phyloP scores from a whole-genome alignment of 2,329 filamentous ascomycete genomes.

The Sporothrix pallida region DNA sequence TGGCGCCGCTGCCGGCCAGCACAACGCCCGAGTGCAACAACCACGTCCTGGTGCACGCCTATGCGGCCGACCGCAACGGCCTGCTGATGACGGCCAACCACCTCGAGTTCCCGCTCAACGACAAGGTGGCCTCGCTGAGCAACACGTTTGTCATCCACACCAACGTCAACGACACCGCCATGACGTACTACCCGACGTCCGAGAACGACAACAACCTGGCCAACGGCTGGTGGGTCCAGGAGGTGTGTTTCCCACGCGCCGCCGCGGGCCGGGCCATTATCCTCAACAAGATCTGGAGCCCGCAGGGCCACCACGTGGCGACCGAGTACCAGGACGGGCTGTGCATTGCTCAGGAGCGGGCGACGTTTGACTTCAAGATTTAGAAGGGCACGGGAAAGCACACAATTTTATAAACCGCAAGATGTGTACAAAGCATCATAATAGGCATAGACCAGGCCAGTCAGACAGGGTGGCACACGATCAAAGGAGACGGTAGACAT shows the following conservation, averaged over 20 bases:
- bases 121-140: conserved; percentile 54
- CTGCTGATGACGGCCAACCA: conserved; percentile 59
- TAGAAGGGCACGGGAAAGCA: not conserved
- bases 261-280: conserved; percentile 55
- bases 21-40: conserved; percentile 47
- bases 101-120: conserved; percentile 52
- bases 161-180: conserved; percentile 55
- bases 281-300: conserved; percentile 61
- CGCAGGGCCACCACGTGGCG: conserved; percentile 58
- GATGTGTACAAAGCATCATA: not conserved
- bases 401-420: not conserved
- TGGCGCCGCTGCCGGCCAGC: conserved; percentile 50
- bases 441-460: not conserved
- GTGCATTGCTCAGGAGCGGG: conserved; percentile 43
- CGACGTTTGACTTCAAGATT: conserved; percentile 24
- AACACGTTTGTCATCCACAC: conserved; percentile 61
- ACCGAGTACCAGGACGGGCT: conserved; percentile 62
- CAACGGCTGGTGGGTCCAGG: conserved; percentile 60
- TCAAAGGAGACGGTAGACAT: not conserved
- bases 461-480: not conserved
- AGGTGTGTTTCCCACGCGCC: conserved; percentile 56
- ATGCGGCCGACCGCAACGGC: conserved; percentile 60
- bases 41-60: conserved; percentile 58
- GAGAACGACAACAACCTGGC: conserved; percentile 35
- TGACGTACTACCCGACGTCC: conserved; percentile 43